Evolutionary conservation across 805 yeast species (phyloP).

Genomic region (Saturnispora sekii): DNA sequence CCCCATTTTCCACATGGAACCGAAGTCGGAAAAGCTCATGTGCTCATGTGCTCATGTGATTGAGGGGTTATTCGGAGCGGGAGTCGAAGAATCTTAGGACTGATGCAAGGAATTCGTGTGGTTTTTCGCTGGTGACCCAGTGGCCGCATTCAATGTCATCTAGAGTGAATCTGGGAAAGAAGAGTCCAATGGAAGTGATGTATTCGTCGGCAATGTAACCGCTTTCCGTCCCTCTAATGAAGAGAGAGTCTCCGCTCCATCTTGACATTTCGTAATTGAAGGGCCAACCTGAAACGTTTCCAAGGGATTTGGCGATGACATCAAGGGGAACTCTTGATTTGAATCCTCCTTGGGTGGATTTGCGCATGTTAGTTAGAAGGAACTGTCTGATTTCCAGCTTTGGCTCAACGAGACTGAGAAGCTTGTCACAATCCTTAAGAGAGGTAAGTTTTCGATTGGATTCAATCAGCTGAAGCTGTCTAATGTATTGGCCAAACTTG

Average conservation of each 20-base stretch:
- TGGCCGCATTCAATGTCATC: conserved; percentile 80
- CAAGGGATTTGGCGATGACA: conserved; percentile 53
- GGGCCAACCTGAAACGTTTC: conserved; percentile 70
- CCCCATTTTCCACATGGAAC: background rate
- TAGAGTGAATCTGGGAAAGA: conserved; percentile 69
- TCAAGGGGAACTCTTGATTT: conserved; percentile 62
- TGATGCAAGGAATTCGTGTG: conserved; percentile 56
- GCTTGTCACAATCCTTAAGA: conserved; percentile 58
- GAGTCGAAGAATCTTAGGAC: conserved; percentile 42
- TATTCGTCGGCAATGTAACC: conserved; percentile 76
- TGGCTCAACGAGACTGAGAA: conserved; percentile 54
- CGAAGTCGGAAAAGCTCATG: conserved; percentile 5
- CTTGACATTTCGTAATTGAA: conserved; percentile 43
- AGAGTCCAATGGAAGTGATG: conserved; percentile 59
- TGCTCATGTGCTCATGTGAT: conserved; percentile 1
- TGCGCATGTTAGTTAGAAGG: conserved; percentile 56
- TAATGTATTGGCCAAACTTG: conserved; percentile 58
- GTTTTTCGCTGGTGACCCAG: conserved; percentile 87
- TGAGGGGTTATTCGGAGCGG: background rate
- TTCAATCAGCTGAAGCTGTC: conserved; percentile 49
- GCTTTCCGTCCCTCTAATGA: conserved; percentile 71
- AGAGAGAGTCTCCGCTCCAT: conserved; percentile 66
- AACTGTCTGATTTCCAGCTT: conserved; percentile 61
- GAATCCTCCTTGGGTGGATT: conserved; percentile 27
- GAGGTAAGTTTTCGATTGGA: conserved; percentile 35